Conservation (phyloP, 2,329 filamentous ascomycete genomes). For the Ophiostoma fasciatum region DNA sequence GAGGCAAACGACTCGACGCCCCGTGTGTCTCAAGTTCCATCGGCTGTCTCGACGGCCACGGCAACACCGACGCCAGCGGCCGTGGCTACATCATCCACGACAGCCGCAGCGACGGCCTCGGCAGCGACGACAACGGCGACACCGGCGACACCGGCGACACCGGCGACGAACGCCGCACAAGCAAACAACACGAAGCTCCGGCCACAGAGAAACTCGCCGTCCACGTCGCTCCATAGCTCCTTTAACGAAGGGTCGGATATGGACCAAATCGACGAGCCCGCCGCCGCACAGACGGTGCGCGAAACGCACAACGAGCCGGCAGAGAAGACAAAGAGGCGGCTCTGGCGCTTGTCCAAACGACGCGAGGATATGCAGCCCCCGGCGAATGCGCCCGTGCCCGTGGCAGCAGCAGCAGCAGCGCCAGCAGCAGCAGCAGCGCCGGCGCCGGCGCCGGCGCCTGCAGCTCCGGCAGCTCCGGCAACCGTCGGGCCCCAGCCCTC, state of each 20-base stretch:
- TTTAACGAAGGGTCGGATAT: conserved; percentile 71
- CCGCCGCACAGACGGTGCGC: conserved; percentile 9
- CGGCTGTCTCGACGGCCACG: conserved; percentile 10
- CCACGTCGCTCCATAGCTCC: conserved; percentile 61
- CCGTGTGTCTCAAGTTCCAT: conserved; percentile 30
- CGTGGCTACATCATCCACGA: conserved; percentile 7
- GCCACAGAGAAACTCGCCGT: conserved; percentile 51
- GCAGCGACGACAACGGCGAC: conserved; percentile 23
- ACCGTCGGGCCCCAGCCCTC: not conserved
- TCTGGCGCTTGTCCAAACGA: conserved; percentile 57
- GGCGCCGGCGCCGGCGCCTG: not conserved
- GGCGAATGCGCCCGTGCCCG: not conserved
- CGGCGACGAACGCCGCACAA: conserved; percentile 25
- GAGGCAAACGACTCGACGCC: conserved; percentile 30
- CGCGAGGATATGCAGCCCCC: conserved; percentile 33
- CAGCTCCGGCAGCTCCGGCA: not conserved
- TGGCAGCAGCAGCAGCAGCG: not conserved
- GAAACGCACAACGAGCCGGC: conserved; percentile 18
- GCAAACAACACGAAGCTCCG: too few species aligned
- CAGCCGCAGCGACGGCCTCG: not conserved
- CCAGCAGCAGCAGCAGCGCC: too few species aligned
- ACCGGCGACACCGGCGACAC: too few species aligned
- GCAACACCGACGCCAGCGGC: conserved; percentile 13
- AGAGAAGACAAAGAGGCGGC: conserved; percentile 55
- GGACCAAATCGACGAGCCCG: conserved; percentile 53